Conservation (phyloP, 305 asterid genomes). For the Petunia hybrid region DNA sequence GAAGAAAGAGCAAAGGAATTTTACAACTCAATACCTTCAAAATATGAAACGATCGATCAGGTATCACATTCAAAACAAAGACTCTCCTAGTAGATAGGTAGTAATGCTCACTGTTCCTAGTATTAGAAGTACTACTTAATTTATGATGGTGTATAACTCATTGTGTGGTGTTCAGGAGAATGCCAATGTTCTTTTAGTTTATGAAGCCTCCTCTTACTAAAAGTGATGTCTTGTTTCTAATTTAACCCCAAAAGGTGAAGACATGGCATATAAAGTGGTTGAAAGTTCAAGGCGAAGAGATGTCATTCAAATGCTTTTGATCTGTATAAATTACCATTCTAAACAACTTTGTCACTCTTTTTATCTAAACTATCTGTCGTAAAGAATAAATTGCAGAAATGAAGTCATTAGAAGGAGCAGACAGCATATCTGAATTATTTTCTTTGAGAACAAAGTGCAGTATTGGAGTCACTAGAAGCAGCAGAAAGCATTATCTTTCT, state of each 20-base stretch:
- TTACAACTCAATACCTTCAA: slow-evolving; percentile 62
- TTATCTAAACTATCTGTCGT: background rate
- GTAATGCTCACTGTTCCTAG: background rate
- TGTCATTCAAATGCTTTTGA: background rate
- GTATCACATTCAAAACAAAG: slow-evolving; percentile 38
- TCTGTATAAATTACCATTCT: background rate
- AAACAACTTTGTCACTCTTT: slow-evolving; percentile 2
- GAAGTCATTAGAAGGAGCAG: background rate
- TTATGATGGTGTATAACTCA: background rate
- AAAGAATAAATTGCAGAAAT: background rate
- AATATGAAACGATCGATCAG: slow-evolving; percentile 80
- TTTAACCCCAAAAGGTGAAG: background rate
- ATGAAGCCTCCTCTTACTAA: background rate
- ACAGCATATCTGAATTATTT: background rate
- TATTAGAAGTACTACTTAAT: too few species aligned
- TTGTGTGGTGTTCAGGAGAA: background rate
- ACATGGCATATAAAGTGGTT: background rate
- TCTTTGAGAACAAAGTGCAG: background rate
- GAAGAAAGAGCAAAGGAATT: slow-evolving; percentile 53
- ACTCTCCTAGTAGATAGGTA: background rate
- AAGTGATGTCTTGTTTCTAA: background rate
- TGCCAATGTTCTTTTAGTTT: background rate
- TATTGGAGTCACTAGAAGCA: background rate
- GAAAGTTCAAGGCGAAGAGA: background rate
- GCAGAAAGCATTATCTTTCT: background rate